A percentile compares a stretch with the other conserved stretches of the same genome.
Evolutionary conservation across 208 protist species (phyloP).

Genomic region (Vickermania spadyakhi): DNA sequence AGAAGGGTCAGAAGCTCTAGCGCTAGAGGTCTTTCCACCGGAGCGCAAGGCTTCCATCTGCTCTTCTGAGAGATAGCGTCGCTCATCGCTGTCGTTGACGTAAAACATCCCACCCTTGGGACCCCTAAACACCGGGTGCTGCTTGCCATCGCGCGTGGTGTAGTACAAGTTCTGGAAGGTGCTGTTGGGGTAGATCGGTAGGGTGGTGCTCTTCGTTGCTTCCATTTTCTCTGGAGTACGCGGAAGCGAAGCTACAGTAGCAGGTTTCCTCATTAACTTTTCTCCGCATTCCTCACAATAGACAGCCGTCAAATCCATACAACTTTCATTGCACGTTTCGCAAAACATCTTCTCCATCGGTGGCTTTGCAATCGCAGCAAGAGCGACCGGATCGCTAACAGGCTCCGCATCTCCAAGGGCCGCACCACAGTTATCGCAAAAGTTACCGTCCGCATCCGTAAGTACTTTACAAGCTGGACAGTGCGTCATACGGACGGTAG

Average conservation of each 20-base stretch:
- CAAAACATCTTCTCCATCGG: slow-evolving; percentile 62
- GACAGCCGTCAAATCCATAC: slow-evolving; percentile 27
- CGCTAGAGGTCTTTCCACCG: no score
- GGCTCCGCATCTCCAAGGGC: slow-evolving; percentile 39
- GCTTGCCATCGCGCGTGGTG: no score
- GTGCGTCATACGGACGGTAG: slow-evolving; percentile 27
- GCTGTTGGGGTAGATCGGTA: no score
- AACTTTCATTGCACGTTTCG: slow-evolving; percentile 28
- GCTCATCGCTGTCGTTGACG: no score
- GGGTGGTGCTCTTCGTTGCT: no score
- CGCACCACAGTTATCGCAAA: slow-evolving; percentile 81
- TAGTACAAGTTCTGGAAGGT: no score
- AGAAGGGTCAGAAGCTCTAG: no score
- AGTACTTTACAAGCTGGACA: slow-evolving; percentile 64
- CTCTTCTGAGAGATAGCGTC: no score
- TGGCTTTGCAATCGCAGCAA: background rate
- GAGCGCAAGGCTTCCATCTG: no score
- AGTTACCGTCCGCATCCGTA: slow-evolving; percentile 76
- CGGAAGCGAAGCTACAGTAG: no score
- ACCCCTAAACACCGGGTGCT: no score
- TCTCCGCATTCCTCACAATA: slow-evolving; percentile 82
- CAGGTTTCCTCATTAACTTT: slow-evolving; percentile 35
- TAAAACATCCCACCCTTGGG: no score
- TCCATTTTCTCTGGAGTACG: background rate
- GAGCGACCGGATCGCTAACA: background rate